These are phyloP conservation scores for Ascochyta fabae DNA, from an alignment of 2,329 filamentous ascomycete species.

Conservation along the genomic window DNA sequence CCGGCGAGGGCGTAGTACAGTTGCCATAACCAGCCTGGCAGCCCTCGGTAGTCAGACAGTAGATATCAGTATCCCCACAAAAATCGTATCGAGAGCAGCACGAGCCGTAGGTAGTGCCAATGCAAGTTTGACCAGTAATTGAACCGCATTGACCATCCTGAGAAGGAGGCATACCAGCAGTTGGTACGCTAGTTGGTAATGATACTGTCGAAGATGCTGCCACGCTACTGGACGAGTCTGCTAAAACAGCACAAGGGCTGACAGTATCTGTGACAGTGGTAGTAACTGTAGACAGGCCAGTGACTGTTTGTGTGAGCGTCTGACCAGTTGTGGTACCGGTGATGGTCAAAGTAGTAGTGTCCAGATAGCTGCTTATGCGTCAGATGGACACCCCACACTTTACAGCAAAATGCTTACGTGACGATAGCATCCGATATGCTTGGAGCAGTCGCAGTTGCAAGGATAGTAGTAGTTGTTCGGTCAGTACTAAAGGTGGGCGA, in stretches of 20 bases:
- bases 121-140: conserved; percentile 11
- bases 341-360: conserved; percentile 15
- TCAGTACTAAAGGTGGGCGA: conserved; percentile 20
- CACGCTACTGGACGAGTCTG: neutral
- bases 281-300: conserved; percentile 1
- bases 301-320: conserved; percentile 13
- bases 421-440: conserved; percentile 3
- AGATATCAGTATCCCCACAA: conserved; percentile 40
- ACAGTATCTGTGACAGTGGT: conserved; percentile 4
- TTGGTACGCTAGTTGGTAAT: conserved; percentile 4
- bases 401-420: conserved; percentile 11
- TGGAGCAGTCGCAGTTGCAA: conserved; percentile 12
- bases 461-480: conserved; percentile 6
- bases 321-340: neutral
- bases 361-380: conserved; percentile 2
- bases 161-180: conserved; percentile 5
- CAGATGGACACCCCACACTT: neutral
- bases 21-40: conserved; percentile 38
- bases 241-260: neutral
- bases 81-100: conserved; percentile 41
- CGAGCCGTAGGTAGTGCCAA: conserved; percentile 11
- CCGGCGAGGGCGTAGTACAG: conserved; percentile 17
- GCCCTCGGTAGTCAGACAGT: conserved; percentile 31
- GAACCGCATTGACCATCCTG: conserved; percentile 17
- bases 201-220: conserved; percentile 1